phyloP scores from a whole-genome alignment of 805 yeast genomes.

The Kuraishia piskuri region DNA sequence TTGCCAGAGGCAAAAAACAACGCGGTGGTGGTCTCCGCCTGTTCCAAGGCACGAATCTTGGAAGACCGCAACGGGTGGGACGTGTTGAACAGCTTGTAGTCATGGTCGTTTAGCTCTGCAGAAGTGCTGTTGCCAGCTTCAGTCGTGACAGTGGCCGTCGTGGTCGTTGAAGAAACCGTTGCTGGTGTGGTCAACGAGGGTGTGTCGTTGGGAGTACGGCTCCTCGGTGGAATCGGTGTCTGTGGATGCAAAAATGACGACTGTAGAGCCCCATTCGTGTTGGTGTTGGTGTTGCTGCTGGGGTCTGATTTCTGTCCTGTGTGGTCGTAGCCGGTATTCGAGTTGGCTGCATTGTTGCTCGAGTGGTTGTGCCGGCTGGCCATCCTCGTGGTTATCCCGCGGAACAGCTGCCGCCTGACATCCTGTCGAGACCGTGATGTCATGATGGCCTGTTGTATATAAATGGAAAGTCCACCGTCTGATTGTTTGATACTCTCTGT shows the following conservation, averaged over 20 bases:
- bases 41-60: constrained; percentile 27
- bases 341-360: not conserved
- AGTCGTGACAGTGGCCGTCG: constrained; percentile 11
- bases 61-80: constrained; percentile 23
- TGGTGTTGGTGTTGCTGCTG: not conserved
- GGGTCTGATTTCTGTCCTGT: constrained; percentile 3
- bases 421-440: constrained; percentile 18
- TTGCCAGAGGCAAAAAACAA: constrained; percentile 15
- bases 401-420: constrained; percentile 23
- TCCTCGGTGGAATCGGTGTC: constrained; percentile 15
- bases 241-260: constrained; percentile 12
- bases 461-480: too few species aligned
- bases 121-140: constrained; percentile 13
- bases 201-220: not conserved
- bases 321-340: not conserved
- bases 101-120: constrained; percentile 21
- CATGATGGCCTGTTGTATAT: constrained; percentile 9
- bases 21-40: constrained; percentile 24
- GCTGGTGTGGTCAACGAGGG: constrained; percentile 9
- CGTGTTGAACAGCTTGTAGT: constrained; percentile 25
- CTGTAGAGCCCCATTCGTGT: constrained; percentile 6
- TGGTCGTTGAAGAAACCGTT: constrained; percentile 13
- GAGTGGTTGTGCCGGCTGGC: not conserved
- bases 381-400: constrained; percentile 22
- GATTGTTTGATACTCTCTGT: too few species aligned